Evolutionary conservation across 148 eudicot genomes (phyloP).

Genomic region (Rhododendron kiyosumense): DNA sequence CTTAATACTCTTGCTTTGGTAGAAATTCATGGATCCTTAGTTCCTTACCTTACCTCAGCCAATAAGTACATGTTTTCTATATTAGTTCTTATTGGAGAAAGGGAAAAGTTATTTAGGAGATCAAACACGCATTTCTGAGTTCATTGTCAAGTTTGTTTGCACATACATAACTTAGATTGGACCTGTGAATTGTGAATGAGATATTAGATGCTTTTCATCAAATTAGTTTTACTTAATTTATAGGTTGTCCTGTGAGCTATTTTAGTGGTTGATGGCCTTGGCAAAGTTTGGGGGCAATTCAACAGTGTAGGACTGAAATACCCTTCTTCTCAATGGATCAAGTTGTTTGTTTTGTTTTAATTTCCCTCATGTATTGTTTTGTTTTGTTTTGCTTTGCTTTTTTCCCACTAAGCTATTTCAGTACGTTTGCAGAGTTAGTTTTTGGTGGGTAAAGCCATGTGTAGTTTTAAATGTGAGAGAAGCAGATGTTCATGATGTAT

Average conservation of each 20-base stretch:
- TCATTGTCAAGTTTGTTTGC: not conserved
- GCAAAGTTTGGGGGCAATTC: not conserved
- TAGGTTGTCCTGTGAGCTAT: not conserved
- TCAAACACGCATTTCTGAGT: not conserved
- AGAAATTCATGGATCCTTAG: not conserved
- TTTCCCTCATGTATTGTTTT: not conserved
- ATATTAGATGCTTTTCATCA: not conserved
- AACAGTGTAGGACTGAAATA: not conserved
- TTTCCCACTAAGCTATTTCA: not conserved
- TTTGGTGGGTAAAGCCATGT: not conserved
- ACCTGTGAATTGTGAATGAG: not conserved
- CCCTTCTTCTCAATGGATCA: not conserved
- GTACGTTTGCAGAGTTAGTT: not conserved
- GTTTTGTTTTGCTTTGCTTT: not conserved
- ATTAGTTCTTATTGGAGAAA: not conserved
- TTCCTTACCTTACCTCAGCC: not conserved
- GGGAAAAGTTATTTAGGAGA: not conserved
- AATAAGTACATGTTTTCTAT: not conserved
- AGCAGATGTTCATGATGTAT: not conserved
- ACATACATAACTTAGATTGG: not conserved
- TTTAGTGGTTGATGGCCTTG: not conserved
- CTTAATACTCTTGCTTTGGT: not conserved
- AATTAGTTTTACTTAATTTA: not conserved
- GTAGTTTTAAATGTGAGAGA: not conserved
- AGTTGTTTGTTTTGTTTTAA: not conserved